Base-by-base conservation (phyloP, 306 rosid genomes). In the Aeschynomene evenia region DNA sequence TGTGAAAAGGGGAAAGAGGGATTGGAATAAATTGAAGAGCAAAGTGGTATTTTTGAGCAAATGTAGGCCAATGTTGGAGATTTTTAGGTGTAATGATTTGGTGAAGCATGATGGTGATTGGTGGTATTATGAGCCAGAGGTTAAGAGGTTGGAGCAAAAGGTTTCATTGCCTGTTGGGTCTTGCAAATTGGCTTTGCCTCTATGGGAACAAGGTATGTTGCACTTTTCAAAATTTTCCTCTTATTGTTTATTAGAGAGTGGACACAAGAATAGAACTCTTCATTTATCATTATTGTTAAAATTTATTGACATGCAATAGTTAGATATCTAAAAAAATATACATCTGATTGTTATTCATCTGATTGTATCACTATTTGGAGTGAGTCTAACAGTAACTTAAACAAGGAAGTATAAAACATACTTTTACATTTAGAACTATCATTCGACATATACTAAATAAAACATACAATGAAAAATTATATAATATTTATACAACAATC, bases 1-100 rank as follows among this genome's bases (percentile, higher is more conserved):
- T 0, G 95, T 77, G 70, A 85, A 79, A 66, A 91, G 74, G 18
- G 96, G 92, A 48, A 83, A 68, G 71, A 85, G 62, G 62, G 89
- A 86, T 42, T 69, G 11, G 10, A 1, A 84, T 93, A 77, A 63
- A 46, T 33, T 60, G 67, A 81, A 53, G 73, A 63, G 74, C 0
- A 91, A 80, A 36, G 92, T 94, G 66, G 89, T 70, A 26, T 73
- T 94, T 0, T 80, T 81, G 82, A 94, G 99, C 82, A 80, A 85
- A 68, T 89, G 99, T 43, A 83, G 91, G 42, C 99, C 99, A 42
- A 94, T 94, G 99, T 5, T 86, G 77, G 99, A 94, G 78, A 13
- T 94, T 23, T 94, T 94, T 74, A 67, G 84, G 36, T 94, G 99
- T 50, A 60, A 77, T 24, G 97, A 94, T 21, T 67, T 94, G 91